These are phyloP conservation scores for Mycena sp. DNA, from an alignment of 1,284 basidiomycete species.

Conservation along the genomic window DNA sequence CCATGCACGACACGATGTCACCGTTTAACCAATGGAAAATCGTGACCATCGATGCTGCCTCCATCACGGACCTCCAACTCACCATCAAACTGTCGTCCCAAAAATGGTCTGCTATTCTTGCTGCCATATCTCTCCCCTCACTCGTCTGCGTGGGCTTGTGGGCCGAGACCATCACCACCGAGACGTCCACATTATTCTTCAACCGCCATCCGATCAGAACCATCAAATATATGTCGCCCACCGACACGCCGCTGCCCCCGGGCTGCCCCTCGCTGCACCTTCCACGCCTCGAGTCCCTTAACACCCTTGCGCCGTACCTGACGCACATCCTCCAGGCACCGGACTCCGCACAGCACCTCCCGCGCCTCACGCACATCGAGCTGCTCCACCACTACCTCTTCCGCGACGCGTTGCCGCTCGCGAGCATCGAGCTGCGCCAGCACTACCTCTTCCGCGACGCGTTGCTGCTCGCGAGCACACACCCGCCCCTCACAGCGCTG, in stretches of 20 bases:
- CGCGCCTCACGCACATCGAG: conserved; percentile 15
- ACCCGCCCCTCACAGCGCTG: conserved; percentile 4
- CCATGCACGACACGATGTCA: not conserved
- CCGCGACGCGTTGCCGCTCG: conserved; percentile 4
- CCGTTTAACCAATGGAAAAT: conserved; percentile 16
- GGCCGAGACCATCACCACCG: conserved; percentile 15
- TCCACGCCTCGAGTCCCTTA: conserved; percentile 12
- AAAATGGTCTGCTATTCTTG: conserved; percentile 22
- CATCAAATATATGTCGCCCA: conserved; percentile 15
- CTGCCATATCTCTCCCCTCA: conserved; percentile 10
- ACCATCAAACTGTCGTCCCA: conserved; percentile 12
- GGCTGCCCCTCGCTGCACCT: conserved; percentile 5
- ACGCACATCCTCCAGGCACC: not conserved
- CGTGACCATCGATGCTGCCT: conserved; percentile 6
- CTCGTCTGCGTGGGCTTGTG: conserved; percentile 18
- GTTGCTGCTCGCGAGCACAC: no score
- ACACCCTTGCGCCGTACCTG: conserved; percentile 12
- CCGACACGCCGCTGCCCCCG: not conserved
- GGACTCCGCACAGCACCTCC: not conserved
- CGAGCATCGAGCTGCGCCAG: no score
- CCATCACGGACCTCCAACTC: conserved; percentile 21
- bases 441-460: no score
- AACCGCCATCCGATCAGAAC: conserved; percentile 15
- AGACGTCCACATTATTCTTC: conserved; percentile 11
- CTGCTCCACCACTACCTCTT: conserved; percentile 7